Evolutionary conservation across 106 monocot genomes (phyloP).

Genomic region (Dioscorea dumetorum): DNA sequence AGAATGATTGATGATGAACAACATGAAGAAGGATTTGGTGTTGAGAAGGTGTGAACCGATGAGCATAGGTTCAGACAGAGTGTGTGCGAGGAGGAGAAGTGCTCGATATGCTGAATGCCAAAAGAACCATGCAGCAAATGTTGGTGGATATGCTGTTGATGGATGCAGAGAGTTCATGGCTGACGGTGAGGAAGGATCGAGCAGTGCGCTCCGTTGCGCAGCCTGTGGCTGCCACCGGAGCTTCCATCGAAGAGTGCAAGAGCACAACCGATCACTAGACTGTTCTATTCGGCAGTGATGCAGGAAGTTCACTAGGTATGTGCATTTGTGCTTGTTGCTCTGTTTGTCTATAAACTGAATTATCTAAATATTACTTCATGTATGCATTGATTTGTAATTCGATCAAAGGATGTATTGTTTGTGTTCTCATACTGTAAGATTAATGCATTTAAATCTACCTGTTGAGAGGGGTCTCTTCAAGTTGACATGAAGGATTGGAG

Average conservation of each 20-base stretch:
- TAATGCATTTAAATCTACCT: too few species aligned
- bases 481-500: too few species aligned
- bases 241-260: constrained; percentile 31
- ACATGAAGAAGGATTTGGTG: neutral
- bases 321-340: too few species aligned
- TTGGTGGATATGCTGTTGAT: constrained; percentile 30
- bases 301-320: too few species aligned
- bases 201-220: constrained; percentile 26
- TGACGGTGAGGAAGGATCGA: constrained; percentile 15
- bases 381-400: too few species aligned
- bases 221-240: constrained; percentile 41
- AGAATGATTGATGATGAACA: neutral
- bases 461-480: too few species aligned
- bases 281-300: neutral
- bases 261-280: constrained; percentile 10
- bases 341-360: too few species aligned
- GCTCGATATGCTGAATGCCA: constrained; percentile 24
- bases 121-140: constrained; percentile 27
- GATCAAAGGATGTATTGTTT: too few species aligned
- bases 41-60: neutral
- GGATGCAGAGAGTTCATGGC: constrained; percentile 43
- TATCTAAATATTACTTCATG: too few species aligned
- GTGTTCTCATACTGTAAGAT: too few species aligned
- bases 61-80: too few species aligned
- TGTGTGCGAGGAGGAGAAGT: neutral